Conservation (phyloP, 495 filamentous ascomycete species). For the Podospora appendiculata region DNA sequence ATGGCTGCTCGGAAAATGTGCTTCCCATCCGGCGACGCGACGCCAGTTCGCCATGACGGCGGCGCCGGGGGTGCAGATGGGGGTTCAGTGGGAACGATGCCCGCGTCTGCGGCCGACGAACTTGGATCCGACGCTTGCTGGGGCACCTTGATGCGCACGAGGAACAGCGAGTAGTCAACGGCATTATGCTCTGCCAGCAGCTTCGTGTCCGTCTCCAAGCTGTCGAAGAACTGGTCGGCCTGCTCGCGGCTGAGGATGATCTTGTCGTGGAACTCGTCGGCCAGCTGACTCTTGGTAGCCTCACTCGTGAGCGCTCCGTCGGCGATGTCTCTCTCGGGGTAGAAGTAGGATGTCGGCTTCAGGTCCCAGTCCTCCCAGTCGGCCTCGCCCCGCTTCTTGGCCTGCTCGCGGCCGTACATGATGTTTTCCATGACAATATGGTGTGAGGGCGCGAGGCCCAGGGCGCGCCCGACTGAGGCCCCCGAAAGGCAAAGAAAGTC, state of each 20-base stretch:
- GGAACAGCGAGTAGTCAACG: conserved; percentile 63
- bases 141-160: conserved; percentile 43
- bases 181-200: conserved; percentile 52
- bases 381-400: conserved; percentile 28
- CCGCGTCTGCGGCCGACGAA: conserved; percentile 7
- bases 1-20: conserved; percentile 56
- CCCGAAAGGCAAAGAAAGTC: conserved; percentile 52
- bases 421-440: conserved; percentile 71
- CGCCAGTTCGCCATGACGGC: conserved; percentile 48
- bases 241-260: conserved; percentile 43
- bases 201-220: conserved; percentile 49
- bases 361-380: conserved; percentile 65
- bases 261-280: conserved; percentile 59
- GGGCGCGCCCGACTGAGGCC: conserved; percentile 43
- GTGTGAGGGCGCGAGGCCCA: conserved; percentile 51
- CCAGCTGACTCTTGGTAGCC: conserved; percentile 48
- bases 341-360: conserved; percentile 65
- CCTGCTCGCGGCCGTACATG: conserved; percentile 44
- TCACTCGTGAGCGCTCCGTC: conserved; percentile 50
- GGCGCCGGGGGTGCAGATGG: conserved; percentile 24
- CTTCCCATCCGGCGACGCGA: conserved; percentile 50
- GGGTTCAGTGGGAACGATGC: conserved; percentile 17
- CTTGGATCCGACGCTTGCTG: conserved; percentile 11
- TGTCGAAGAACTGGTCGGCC: conserved; percentile 41
- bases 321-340: conserved; percentile 59